Evolutionary conservation across 495 filamentous ascomycete genomes (phyloP).

Genomic region (Aspergillus cristatus): DNA sequence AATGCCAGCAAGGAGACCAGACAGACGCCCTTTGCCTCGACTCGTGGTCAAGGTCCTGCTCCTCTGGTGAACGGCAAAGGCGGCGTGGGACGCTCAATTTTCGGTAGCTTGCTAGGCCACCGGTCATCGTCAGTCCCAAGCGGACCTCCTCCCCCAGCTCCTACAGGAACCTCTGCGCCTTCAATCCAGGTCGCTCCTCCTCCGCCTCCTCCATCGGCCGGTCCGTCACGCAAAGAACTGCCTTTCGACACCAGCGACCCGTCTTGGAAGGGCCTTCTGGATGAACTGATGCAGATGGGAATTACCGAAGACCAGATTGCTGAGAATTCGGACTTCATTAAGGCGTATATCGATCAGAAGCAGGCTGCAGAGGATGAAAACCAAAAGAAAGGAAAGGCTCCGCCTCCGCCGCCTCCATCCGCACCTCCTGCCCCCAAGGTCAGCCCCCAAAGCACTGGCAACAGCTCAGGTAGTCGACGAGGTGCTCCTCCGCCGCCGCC

Average conservation of each 20-base stretch:
- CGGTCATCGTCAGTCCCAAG: conserved; percentile 53
- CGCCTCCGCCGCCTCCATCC: conserved; percentile 50
- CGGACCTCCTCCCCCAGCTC: conserved; percentile 32
- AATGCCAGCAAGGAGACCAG: conserved; percentile 78
- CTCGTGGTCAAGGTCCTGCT: conserved; percentile 37
- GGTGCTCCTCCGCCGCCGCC: conserved; percentile 80
- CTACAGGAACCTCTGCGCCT: conserved; percentile 39
- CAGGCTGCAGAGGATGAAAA: conserved; percentile 45
- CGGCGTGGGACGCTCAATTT: conserved; percentile 40
- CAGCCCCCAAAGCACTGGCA: conserved; percentile 61
- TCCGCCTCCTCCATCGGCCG: conserved; percentile 17
- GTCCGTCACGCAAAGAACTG: conserved; percentile 40
- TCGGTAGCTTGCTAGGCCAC: conserved; percentile 66
- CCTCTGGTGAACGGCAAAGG: conserved; percentile 39
- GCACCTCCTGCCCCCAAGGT: conserved; percentile 41
- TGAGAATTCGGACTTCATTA: conserved; percentile 92
- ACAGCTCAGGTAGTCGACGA: conserved; percentile 50
- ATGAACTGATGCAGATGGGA: conserved; percentile 75
- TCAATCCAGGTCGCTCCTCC: conserved; percentile 43
- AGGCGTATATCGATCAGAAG: conserved; percentile 76
- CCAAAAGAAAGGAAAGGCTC: conserved; percentile 42
- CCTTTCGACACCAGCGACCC: conserved; percentile 77
- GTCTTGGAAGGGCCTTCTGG: conserved; percentile 71
- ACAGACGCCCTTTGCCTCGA: conserved; percentile 65
- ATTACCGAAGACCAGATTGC: conserved; percentile 88